Percentiles rank a stretch among this genome's conserved stretches.
phyloP scores from a whole-genome alignment of 331 rosid species.

The Acacia concinna region DNA sequence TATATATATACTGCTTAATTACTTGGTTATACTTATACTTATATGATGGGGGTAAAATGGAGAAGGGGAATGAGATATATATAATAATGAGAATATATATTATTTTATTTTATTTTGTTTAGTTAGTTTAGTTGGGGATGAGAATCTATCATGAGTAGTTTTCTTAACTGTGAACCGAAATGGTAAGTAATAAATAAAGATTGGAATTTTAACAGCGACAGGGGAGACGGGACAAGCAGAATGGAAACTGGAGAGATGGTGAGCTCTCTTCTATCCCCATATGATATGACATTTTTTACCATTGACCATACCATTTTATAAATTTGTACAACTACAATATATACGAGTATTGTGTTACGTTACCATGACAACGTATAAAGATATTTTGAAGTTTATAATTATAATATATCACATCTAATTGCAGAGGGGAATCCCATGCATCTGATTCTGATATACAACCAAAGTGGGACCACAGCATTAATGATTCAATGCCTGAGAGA shows the following conservation, averaged over 20 bases:
- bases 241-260: neutral
- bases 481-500: neutral
- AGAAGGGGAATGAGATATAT: neutral
- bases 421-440: conserved; percentile 26
- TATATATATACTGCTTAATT: no score
- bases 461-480: neutral
- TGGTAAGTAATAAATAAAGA: neutral
- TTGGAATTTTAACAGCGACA: neutral
- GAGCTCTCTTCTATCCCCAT: conserved; percentile 7
- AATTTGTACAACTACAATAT: no score
- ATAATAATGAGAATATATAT: no score
- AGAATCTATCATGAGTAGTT: neutral
- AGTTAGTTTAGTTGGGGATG: neutral
- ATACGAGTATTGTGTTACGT: no score
- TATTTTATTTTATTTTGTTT: no score
- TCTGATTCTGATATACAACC: neutral
- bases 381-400: no score
- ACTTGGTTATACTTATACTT: no score
- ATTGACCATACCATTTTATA: neutral
- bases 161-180: neutral
- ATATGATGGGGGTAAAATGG: no score
- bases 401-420: neutral
- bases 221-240: neutral
- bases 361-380: no score
- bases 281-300: neutral